Evolutionary conservation across 2,329 filamentous ascomycete species (phyloP), one percentile per base, ranked within the genome.

Genomic region (Grosmannia serpens): DNA sequence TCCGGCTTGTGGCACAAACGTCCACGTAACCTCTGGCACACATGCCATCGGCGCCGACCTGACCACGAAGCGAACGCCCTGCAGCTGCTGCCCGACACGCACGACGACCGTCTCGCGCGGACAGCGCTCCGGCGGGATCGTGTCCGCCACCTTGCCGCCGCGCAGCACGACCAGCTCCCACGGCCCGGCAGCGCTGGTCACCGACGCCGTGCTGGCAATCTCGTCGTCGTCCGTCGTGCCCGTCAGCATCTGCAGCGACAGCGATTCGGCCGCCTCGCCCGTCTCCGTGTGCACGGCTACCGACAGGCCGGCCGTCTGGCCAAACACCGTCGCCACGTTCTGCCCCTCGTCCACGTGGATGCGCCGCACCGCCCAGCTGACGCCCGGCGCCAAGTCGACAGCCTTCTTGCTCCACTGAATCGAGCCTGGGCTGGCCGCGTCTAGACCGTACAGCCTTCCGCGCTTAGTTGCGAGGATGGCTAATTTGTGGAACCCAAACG

Each of bases 401-500:
- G 84, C 82, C 62, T 86, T 80, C 53, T 81, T 77, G 52, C 82
- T 86, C 94, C 94, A 97, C 22, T 88, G 72, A 11, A 96, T 75
- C 41, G 78, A 78, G 4, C 91, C 91, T 15, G 86, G 78, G 60
- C 85, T 85, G 27, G 85, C 89, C 38, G 86, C 83, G 70, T 96
- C 86, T 24, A 99, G 75, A 3, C 86, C 89, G 64, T 91, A 87
- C 22, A 97, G 74, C 63, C 88, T 85, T 17, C 91, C 91, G 59
- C 84, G 85, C 58, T 83, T 79, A 2, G 91, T 96, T 7, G 87
- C 91, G 55, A 96, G 76, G 59, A 96, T 77, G 7, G 91, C 81
- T 35, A 92, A 75, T 72, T 96, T 95, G 70, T 89, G 86, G 72
- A 96, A 92, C 5, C 92, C 92, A 70, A 97, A 97, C 46, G 79